These are phyloP conservation scores for Phellinidium pouzarii DNA, from an alignment of 1,284 basidiomycete genomes.

Conservation along the genomic window DNA sequence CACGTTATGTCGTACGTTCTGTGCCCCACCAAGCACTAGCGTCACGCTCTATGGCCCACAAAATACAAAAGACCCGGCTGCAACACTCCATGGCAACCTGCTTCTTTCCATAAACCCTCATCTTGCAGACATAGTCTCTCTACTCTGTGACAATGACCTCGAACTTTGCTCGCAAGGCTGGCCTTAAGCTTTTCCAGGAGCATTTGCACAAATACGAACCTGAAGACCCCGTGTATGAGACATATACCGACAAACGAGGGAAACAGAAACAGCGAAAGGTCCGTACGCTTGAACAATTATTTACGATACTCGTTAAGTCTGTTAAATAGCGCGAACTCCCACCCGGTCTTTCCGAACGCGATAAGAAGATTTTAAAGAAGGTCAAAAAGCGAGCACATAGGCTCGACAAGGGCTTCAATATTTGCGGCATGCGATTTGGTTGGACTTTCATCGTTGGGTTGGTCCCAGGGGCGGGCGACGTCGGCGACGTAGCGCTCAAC, in stretches of 20 bases:
- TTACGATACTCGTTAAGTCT: not conserved
- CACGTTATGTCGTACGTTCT: no score
- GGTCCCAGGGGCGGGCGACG: conserved; percentile 69
- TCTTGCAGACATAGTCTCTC: not conserved
- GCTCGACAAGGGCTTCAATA: conserved; percentile 84
- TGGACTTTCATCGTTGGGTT: conserved; percentile 81
- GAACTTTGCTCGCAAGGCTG: conserved; percentile 38
- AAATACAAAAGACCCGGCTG: not conserved
- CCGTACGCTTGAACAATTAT: conserved; percentile 22
- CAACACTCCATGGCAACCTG: not conserved
- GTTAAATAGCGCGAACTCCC: conserved; percentile 57
- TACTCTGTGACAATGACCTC: conserved; percentile 28
- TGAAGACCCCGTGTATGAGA: conserved; percentile 76
- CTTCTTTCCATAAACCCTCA: not conserved
- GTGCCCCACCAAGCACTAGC: no score
- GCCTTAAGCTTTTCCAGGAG: conserved; percentile 53
- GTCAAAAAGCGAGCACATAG: conserved; percentile 80
- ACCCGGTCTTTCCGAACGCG: conserved; percentile 71
- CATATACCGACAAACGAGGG: conserved; percentile 59
- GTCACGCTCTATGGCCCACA: no score
- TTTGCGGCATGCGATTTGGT: conserved; percentile 84
- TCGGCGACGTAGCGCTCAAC: conserved; percentile 59
- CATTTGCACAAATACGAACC: conserved; percentile 64
- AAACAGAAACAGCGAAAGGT: conserved; percentile 68
- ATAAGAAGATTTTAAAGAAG: conserved; percentile 70